Conservation (phyloP, 176 grass and related monocot species). For the Triticum monococcum region DNA sequence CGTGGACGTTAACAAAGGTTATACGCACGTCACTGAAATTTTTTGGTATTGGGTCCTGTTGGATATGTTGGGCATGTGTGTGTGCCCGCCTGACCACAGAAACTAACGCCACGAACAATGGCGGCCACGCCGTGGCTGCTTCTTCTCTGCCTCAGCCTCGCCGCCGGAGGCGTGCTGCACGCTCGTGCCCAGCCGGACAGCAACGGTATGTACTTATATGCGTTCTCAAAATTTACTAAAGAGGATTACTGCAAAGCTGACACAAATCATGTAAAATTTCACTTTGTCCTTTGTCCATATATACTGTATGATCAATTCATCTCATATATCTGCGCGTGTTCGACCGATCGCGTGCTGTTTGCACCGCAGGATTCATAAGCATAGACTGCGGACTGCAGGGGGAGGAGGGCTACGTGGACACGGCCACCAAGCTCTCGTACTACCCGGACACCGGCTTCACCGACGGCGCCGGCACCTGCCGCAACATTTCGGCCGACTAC, state of each 20-base stretch:
- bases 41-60: too few species aligned
- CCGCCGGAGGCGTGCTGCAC: background rate
- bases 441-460: constrained; percentile 39
- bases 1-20: too few species aligned
- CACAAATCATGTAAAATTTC: too few species aligned
- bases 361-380: constrained; percentile 59
- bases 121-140: background rate
- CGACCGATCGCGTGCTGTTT: background rate
- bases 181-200: constrained; percentile 30
- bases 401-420: constrained; percentile 28
- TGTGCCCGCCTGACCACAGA: too few species aligned
- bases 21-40: too few species aligned
- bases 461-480: constrained; percentile 34
- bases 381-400: constrained; percentile 53
- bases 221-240: too few species aligned
- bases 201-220: background rate
- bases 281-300: background rate
- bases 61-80: too few species aligned
- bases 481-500: constrained; percentile 35
- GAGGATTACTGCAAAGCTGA: too few species aligned
- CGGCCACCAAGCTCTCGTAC: constrained; percentile 14
- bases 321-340: background rate
- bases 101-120: background rate
- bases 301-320: background rate
- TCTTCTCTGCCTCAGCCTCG: constrained; percentile 18